Evolutionary conservation across 2,329 filamentous ascomycete species (phyloP).

Genomic region (Cladobotryum protrusum): DNA sequence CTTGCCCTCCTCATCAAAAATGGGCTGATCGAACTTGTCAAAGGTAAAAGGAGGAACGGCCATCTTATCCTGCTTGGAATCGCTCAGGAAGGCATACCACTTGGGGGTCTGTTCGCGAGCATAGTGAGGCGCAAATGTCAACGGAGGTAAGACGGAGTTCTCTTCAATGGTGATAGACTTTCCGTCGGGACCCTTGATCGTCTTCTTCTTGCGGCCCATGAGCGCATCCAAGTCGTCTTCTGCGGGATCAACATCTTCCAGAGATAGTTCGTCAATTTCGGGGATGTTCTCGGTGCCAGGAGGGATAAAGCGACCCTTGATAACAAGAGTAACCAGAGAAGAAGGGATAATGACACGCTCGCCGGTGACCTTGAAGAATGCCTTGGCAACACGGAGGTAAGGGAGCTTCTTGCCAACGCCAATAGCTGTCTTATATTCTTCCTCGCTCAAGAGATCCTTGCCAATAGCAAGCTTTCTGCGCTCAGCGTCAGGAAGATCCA

Average conservation of each 20-base stretch:
- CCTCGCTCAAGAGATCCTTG: slow-evolving; percentile 62
- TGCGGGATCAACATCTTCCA: slow-evolving; percentile 86
- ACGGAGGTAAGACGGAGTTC: slow-evolving; percentile 66
- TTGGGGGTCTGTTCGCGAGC: slow-evolving; percentile 81
- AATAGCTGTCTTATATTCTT: slow-evolving; percentile 71
- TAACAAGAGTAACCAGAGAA: slow-evolving; percentile 85
- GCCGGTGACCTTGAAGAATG: slow-evolving; percentile 97
- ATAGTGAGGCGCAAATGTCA: slow-evolving; percentile 88
- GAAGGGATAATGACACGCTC: slow-evolving; percentile 89
- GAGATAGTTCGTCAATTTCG: slow-evolving; percentile 66
- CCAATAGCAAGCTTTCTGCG: slow-evolving; percentile 67
- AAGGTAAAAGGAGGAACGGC: slow-evolving; percentile 97
- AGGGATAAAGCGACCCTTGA: slow-evolving; percentile 91
- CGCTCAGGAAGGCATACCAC: slow-evolving; percentile 93
- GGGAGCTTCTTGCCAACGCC: slow-evolving; percentile 78
- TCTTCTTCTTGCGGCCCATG: slow-evolving; percentile 67
- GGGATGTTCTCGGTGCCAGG: slow-evolving; percentile 74
- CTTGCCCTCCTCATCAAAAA: slow-evolving; percentile 71
- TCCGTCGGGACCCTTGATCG: slow-evolving; percentile 55
- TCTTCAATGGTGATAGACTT: slow-evolving; percentile 52
- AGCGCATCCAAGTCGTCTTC: slow-evolving; percentile 88
- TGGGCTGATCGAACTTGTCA: slow-evolving; percentile 80
- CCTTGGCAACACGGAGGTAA: slow-evolving; percentile 75
- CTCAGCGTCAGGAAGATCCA: slow-evolving; percentile 71
- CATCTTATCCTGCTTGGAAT: slow-evolving; percentile 91